Base-by-base conservation (phyloP, 148 eudicot genomes). In the Amaranthus cruentus region DNA sequence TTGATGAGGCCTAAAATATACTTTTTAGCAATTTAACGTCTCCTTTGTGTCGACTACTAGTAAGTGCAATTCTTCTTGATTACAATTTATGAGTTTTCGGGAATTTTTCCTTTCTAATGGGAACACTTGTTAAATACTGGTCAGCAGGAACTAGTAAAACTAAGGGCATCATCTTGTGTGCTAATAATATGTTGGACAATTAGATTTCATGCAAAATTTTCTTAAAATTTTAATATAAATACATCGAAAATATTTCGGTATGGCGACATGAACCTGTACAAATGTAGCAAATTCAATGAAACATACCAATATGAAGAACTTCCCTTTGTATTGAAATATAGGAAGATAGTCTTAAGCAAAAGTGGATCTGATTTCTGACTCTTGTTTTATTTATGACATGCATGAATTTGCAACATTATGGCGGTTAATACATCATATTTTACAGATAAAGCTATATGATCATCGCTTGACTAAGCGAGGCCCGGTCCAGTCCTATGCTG, bases 361-460 rank as follows among this genome's bases (percentile, higher is more conserved):
- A 28, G 38, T 28, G 38, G 38, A 28, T 47, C 6, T 62, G 14
- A 42, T 42, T 28, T 61, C 14, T 62, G 44, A 9, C 42, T 14
- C 6, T 58, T 7, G 21, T 58, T 28, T 58, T 8, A 58, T 61
- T 6, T 18, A 4, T 46, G 15, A 13, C 47, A 8, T 28, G 21
- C 8, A 47, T 18, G 47, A 51, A 76, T 14, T 49, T 58, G 4
- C 51, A 6, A 42, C 38, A 28, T 0, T 6, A 14, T 60, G 21
- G 15, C 49, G 10, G 21, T 69, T 60, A 66, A 77, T 61, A 47
- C 56, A 9, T 47, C 7, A 68, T 54, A 55, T 73, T 81, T 55
- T 72, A 46, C 86, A 94, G 98, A 85, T 94, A 68, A 84, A 80
- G 83, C 95, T 94, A 55, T 91, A 91, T 67, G 98, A 94, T 83